phyloP scores from a whole-genome alignment of 768 basidiomycete genomes.

The Xerocomellus chrysenteron region DNA sequence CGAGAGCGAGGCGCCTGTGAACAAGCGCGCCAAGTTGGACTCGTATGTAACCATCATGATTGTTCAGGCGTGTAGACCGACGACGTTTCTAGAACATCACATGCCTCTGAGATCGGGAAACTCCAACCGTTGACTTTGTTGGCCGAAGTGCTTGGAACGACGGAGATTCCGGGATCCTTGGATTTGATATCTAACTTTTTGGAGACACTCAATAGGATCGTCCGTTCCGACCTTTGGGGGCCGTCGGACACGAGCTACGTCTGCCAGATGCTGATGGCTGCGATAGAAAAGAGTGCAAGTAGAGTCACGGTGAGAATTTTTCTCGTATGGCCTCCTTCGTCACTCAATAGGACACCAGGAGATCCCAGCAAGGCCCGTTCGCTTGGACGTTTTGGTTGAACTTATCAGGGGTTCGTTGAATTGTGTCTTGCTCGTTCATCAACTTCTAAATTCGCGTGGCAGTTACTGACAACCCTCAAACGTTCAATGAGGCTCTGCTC shows the following conservation, averaged over 20 bases:
- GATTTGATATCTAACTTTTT: conserved; percentile 72
- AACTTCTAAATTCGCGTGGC: neutral
- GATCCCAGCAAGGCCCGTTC: conserved; percentile 55
- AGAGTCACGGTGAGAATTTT: conserved; percentile 49
- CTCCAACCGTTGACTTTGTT: conserved; percentile 55
- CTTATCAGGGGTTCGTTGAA: conserved; percentile 65
- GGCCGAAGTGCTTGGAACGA: conserved; percentile 69
- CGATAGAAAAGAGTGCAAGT: conserved; percentile 63
- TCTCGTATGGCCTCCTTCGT: neutral
- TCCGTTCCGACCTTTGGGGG: conserved; percentile 52
- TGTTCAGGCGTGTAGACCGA: neutral
- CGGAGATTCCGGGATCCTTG: conserved; percentile 62
- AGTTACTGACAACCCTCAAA: conserved; percentile 92
- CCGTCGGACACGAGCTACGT: conserved; percentile 73
- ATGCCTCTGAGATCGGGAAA: conserved; percentile 36
- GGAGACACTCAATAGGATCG: conserved; percentile 66
- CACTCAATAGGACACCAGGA: conserved; percentile 40
- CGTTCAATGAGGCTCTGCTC: conserved; percentile 88
- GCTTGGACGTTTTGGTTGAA: conserved; percentile 85
- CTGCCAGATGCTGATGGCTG: conserved; percentile 82
- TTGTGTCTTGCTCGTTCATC: neutral
- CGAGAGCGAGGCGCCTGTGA: conserved; percentile 46
- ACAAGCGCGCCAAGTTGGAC: conserved; percentile 64
- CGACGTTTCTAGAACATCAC: conserved; percentile 2
- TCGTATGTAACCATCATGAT: conserved; percentile 47